A percentile compares a stretch with the other conserved stretches of the same genome.
Conservation (phyloP, 2,329 filamentous ascomycete genomes). For the Colletotrichum sp. region DNA sequence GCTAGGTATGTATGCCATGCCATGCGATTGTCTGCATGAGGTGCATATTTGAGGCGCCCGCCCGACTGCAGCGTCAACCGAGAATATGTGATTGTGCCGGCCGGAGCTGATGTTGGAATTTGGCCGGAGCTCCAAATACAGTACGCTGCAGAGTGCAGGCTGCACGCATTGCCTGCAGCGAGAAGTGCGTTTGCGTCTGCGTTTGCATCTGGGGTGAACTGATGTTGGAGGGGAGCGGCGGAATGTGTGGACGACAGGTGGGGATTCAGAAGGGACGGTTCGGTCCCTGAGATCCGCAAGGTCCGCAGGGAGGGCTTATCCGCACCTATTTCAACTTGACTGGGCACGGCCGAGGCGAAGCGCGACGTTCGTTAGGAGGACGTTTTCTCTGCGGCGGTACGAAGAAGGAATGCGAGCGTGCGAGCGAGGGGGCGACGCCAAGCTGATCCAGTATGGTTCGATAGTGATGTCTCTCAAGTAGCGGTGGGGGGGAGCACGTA, state of each 20-base stretch:
- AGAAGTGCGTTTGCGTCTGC: background rate
- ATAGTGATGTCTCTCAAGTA: constrained; percentile 3
- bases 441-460: background rate
- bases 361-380: background rate
- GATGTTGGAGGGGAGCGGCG: background rate
- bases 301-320: background rate
- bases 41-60: constrained; percentile 6
- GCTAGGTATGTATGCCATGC: background rate
- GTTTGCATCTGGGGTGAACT: background rate
- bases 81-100: background rate
- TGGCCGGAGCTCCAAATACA: background rate
- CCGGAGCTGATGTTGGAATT: background rate
- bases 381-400: background rate
- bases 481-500: constrained; percentile 10
- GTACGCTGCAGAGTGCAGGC: background rate
- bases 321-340: background rate
- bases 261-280: constrained; percentile 3
- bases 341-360: background rate
- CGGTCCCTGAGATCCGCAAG: constrained; percentile 16
- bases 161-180: background rate
- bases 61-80: constrained; percentile 1
- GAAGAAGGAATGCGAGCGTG: background rate
- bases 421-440: background rate
- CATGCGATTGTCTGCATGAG: constrained; percentile 10
- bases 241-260: background rate